Conservation (phyloP, 2,329 filamentous ascomycete species). For the Niveomyces coronatus region DNA sequence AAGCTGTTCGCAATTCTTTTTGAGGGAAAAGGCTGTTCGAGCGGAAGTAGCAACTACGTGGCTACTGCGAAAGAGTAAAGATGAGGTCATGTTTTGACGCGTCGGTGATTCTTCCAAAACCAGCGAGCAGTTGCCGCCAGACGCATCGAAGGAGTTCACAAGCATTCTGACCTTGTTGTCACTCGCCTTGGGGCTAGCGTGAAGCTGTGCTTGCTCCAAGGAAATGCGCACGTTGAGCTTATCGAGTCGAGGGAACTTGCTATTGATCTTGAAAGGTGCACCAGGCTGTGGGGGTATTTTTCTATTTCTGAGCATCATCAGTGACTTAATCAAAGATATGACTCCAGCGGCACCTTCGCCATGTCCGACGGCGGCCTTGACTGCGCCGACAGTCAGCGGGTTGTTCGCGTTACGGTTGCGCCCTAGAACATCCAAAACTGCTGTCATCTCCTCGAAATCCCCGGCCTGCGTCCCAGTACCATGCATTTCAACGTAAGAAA, state of each 20-base stretch:
- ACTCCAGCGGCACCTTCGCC: conserved; percentile 50
- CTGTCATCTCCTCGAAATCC: conserved; percentile 73
- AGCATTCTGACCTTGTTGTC: not conserved
- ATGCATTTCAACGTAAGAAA: conserved; percentile 85
- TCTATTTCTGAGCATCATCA: conserved; percentile 42
- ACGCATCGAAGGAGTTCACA: not conserved
- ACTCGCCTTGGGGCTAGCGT: not conserved
- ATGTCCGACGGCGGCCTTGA: conserved; percentile 58
- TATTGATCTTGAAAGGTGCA: not conserved
- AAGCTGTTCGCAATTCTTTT: not conserved
- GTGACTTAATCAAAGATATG: conserved; percentile 44
- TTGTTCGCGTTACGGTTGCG: conserved; percentile 37
- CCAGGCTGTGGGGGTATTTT: conserved; percentile 22
- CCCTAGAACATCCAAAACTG: conserved; percentile 52
- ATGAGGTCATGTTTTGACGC: too few species aligned
- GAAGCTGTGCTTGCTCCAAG: not conserved
- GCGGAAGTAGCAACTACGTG: too few species aligned
- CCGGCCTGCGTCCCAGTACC: conserved; percentile 85
- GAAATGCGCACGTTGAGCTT: not conserved
- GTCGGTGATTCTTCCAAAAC: not conserved
- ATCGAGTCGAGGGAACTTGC: not conserved
- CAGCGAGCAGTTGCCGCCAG: not conserved
- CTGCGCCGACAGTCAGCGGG: conserved; percentile 51
- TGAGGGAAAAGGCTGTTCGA: too few species aligned
- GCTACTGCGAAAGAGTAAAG: too few species aligned